Evolutionary conservation across 106 monocot species (phyloP).

Genomic region (Allium fistulosum): DNA sequence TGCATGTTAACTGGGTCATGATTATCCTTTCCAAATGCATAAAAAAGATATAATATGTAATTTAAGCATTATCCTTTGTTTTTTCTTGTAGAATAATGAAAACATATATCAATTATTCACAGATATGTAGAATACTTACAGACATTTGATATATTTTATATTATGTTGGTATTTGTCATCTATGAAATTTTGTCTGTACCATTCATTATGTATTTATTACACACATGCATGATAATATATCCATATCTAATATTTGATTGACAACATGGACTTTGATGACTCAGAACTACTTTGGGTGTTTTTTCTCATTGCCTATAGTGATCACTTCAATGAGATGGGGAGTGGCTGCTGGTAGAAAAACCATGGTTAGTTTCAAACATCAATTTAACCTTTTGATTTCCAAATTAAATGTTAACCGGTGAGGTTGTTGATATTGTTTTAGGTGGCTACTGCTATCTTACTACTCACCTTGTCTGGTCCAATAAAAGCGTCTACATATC

Average conservation of each 20-base stretch:
- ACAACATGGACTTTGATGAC: background rate
- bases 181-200: too few relatives aligned
- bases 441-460: constrained; percentile 84
- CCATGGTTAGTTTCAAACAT: constrained; percentile 46
- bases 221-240: too few relatives aligned
- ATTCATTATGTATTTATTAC: too few relatives aligned
- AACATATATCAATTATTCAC: too few relatives aligned
- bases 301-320: constrained; percentile 88
- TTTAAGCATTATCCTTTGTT: too few relatives aligned
- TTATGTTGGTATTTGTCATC: too few relatives aligned
- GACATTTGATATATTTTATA: too few relatives aligned
- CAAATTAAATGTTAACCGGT: constrained; percentile 1
- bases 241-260: too few relatives aligned
- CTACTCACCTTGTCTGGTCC: constrained; percentile 78
- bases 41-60: background rate
- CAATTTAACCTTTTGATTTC: background rate
- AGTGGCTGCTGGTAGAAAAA: constrained; percentile 82
- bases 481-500: constrained; percentile 79
- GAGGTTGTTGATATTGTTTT: constrained; percentile 3
- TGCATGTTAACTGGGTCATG: background rate
- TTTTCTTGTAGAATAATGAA: too few relatives aligned
- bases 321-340: constrained; percentile 96
- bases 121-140: too few relatives aligned
- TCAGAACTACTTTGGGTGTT: constrained; percentile 88
- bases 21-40: background rate